Percentiles rank a stretch among this genome's conserved stretches.
phyloP scores from a whole-genome alignment of 306 rosid species.

The Astragalus membranaceus region DNA sequence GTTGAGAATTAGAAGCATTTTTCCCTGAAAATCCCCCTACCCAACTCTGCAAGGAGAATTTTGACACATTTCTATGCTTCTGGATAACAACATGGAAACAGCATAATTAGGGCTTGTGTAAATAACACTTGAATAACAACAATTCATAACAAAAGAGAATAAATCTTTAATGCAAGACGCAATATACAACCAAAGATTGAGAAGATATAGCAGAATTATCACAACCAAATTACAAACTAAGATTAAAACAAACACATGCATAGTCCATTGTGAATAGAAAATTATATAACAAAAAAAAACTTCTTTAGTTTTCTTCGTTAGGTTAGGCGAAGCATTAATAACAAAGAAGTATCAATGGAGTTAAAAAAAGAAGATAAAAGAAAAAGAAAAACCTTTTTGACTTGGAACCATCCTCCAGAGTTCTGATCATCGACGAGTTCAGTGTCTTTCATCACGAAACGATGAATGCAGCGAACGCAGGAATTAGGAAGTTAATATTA shows the following conservation, averaged over 20 bases:
- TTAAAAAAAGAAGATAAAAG: not conserved
- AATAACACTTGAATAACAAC: constrained; percentile 13
- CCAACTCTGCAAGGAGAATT: constrained; percentile 80
- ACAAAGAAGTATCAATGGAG: not conserved
- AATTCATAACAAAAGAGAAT: constrained; percentile 5
- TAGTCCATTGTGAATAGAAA: not conserved
- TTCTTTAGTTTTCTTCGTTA: no score
- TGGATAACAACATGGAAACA: constrained; percentile 33
- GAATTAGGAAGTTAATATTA: not conserved
- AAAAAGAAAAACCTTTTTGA: constrained; percentile 62
- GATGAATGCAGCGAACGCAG: constrained; percentile 19
- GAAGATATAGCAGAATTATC: not conserved
- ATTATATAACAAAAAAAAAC: not conserved
- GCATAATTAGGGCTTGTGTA: not conserved
- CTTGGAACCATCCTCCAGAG: constrained; percentile 98
- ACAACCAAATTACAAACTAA: not conserved
- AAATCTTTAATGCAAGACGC: not conserved
- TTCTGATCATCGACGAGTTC: constrained; percentile 73
- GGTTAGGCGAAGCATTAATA: not conserved
- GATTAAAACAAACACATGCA: not conserved
- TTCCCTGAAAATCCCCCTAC: constrained; percentile 71
- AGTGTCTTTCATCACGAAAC: constrained; percentile 57
- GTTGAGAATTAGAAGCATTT: constrained; percentile 37
- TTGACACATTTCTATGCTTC: constrained; percentile 85
- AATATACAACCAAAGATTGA: constrained; percentile 6